Evolutionary conservation across 1,139 yeast species (phyloP), one percentile per base, ranked within the genome.

Genomic region (Taiozyma sp.): DNA sequence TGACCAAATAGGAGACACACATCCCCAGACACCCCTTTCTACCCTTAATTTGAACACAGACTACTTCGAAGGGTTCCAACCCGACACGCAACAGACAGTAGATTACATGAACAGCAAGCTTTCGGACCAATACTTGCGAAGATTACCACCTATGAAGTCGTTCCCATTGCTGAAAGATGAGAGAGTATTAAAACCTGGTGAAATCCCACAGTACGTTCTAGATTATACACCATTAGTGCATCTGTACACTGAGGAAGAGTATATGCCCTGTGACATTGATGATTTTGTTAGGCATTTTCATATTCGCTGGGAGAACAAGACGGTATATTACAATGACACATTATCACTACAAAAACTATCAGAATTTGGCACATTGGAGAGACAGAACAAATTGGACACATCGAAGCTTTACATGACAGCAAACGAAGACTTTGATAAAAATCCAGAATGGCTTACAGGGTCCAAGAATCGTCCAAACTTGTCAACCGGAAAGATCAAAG

Each of bases 391-490:
- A 19, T 48, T 58, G 14, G 63, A 61, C 24, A 57, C 65, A 2
- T 46, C 45, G 10, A 63, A 67, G 24, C 67, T 80, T 4, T 89
- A 69, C 62, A 62, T 92, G 67, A 83, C 91, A 0, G 75, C 95
- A 14, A 70, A 81, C 55, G 76, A 81, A 28, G 95, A 91, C 64
- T 92, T 91, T 66, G 81, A 76, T 51, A 68, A 68, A 29, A 87
- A 88, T 62, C 97, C 97, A 0, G 84, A 81, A 24, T 92, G 97
- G 97, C 75, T 92, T 51, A 84, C 96, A 0, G 97, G 97, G 0
- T 62, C 65, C 36, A 68, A 72, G 44, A 86, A 86, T 62, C 70
- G 76, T 49, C 97, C 97, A 2, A 83, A 81, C 51, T 72, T 85
- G 47, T 79, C 82, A 48, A 81, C 83, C 42, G 97, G 97, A 0